Percentiles rank a stretch among this genome's conserved stretches.
These are phyloP conservation scores for Canavalia gladiata DNA, from an alignment of 306 rosid genomes.

Conservation along the genomic window DNA sequence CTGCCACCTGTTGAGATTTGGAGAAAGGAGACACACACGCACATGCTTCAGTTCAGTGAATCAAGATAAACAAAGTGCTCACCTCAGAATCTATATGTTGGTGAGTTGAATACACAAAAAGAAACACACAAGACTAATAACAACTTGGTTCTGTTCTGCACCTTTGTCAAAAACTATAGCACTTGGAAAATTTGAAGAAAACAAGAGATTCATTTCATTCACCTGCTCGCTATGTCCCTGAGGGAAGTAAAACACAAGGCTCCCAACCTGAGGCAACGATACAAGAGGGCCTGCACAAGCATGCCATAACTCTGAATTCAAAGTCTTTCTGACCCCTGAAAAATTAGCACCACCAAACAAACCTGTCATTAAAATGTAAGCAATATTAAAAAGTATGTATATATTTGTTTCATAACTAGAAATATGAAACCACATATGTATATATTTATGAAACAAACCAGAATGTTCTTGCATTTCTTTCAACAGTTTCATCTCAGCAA, in stretches of 20 bases:
- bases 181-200: neutral
- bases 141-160: neutral
- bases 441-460: slow-evolving; percentile 57
- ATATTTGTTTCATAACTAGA: neutral
- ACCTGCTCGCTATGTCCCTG: slow-evolving; percentile 99
- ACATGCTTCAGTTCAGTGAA: slow-evolving; percentile 42
- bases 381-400: neutral
- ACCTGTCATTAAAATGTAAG: neutral
- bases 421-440: neutral
- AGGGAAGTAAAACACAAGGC: slow-evolving; percentile 91
- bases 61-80: slow-evolving; percentile 23
- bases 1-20: slow-evolving; percentile 78
- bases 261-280: slow-evolving; percentile 84
- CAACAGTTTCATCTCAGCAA: slow-evolving; percentile 84
- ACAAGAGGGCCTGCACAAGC: slow-evolving; percentile 99
- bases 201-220: slow-evolving; percentile 2
- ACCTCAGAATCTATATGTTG: neutral
- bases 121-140: neutral
- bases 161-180: neutral
- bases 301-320: slow-evolving; percentile 96
- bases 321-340: slow-evolving; percentile 78
- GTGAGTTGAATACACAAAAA: neutral
- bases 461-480: slow-evolving; percentile 92
- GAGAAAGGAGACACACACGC: neutral
- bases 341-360: slow-evolving; percentile 37